Percentiles rank a stretch among this genome's conserved stretches.
These are phyloP conservation scores for Linnemannia hyalina DNA, from an alignment of 192 early-diverging fungal genomes.

Conservation along the genomic window DNA sequence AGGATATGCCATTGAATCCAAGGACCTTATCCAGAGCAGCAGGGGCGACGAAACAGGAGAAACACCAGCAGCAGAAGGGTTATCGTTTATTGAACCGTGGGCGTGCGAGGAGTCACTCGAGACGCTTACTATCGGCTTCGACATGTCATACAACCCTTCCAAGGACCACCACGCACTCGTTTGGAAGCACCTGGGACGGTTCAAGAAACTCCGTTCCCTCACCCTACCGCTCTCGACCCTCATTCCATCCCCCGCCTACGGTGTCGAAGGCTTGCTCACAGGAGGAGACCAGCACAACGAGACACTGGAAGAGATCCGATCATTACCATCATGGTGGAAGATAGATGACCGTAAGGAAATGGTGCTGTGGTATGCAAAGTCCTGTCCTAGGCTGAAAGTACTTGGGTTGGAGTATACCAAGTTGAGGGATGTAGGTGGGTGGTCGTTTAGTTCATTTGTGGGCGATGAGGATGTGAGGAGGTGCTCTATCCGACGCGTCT, in stretches of 20 bases:
- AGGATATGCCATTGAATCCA: background rate
- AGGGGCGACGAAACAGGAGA: background rate
- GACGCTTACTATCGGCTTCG: background rate
- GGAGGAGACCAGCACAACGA: background rate
- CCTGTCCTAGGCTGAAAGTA: background rate
- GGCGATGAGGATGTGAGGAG: background rate
- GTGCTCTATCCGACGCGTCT: background rate
- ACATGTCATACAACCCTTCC: background rate
- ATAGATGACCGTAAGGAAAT: background rate
- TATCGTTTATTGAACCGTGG: background rate
- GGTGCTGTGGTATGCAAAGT: background rate
- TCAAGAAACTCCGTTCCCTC: background rate
- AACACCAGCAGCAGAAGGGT: background rate
- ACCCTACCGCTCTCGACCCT: background rate
- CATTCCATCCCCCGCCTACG: background rate
- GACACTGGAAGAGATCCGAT: background rate
- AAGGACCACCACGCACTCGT: background rate
- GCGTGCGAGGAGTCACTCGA: background rate
- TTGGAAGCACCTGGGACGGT: background rate
- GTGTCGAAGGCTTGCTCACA: background rate
- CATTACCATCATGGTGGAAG: constrained; percentile 6
- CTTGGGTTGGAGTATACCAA: background rate
- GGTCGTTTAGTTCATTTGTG: background rate
- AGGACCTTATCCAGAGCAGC: background rate
- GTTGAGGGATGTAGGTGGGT: background rate